These are phyloP conservation scores for Phlebiopsis flavidoalba DNA, from an alignment of 768 basidiomycete genomes.

Conservation along the genomic window DNA sequence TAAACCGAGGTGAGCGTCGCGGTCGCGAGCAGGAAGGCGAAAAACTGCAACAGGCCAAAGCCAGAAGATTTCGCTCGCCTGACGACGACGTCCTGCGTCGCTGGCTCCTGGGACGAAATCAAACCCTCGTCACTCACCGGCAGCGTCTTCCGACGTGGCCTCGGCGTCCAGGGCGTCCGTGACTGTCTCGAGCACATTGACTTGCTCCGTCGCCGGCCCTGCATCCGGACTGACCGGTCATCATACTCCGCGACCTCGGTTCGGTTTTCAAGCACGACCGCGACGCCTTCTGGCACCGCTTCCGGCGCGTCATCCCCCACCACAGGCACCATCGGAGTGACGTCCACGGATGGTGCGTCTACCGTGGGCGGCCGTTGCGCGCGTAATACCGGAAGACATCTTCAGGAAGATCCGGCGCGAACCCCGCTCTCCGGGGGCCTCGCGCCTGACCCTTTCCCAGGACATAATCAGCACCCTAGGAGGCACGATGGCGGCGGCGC, in stretches of 20 bases:
- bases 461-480: conserved; percentile 9
- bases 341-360: conserved; percentile 6
- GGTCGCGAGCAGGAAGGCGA: conserved; percentile 29
- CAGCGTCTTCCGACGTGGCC: neutral
- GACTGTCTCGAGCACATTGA: neutral
- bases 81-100: neutral
- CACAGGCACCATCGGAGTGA: neutral
- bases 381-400: conserved; percentile 28
- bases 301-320: neutral
- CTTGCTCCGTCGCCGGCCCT: neutral
- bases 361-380: conserved; percentile 5
- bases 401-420: conserved; percentile 48
- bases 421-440: conserved; percentile 50
- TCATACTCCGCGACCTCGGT: neutral
- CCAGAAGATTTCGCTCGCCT: conserved; percentile 24
- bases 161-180: neutral
- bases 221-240: neutral
- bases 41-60: conserved; percentile 35
- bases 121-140: neutral
- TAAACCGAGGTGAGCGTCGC: conserved; percentile 21
- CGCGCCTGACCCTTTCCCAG: conserved; percentile 15
- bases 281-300: neutral
- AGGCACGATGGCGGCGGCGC: conserved; percentile 16
- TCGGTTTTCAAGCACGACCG: neutral
- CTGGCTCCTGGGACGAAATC: neutral